These are phyloP conservation scores for Blumeria hordei DNA, from an alignment of 2,329 filamentous ascomycete species.

Conservation along the genomic window DNA sequence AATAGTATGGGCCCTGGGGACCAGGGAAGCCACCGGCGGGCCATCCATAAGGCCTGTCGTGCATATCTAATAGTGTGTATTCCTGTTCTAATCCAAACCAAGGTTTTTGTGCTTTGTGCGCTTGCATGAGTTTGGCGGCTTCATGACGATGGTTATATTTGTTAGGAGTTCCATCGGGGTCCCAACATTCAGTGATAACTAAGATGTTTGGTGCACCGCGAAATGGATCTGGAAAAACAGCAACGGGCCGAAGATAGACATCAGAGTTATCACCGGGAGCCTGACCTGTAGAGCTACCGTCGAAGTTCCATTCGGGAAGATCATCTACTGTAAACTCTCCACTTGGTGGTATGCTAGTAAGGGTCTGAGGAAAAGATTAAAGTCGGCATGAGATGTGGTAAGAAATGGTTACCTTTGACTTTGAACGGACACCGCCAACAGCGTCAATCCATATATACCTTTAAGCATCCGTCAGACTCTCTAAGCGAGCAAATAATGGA, in stretches of 20 bases:
- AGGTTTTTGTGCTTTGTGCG: conserved; percentile 57
- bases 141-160: conserved; percentile 97
- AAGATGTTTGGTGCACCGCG: conserved; percentile 75
- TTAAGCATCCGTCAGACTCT: conserved; percentile 19
- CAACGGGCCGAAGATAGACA: conserved; percentile 80
- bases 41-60: conserved; percentile 84
- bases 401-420: conserved; percentile 57
- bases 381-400: conserved; percentile 8
- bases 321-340: conserved; percentile 25
- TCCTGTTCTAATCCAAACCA: conserved; percentile 99
- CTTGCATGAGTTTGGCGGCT: conserved; percentile 69
- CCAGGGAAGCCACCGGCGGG: conserved; percentile 56
- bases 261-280: conserved; percentile 90
- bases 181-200: conserved; percentile 87
- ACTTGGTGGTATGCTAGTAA: conserved; percentile 28
- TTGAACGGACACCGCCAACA: conserved; percentile 64
- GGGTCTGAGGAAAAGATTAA: conserved; percentile 25
- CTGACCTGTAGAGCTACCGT: conserved; percentile 78
- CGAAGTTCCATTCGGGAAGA: conserved; percentile 60
- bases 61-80: conserved; percentile 75
- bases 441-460: conserved; percentile 84
- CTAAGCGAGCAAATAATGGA: conserved; percentile 24
- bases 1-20: conserved; percentile 86
- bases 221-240: conserved; percentile 82
- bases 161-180: conserved; percentile 83